Evolutionary conservation across 192 early-diverging fungal species (phyloP).

Genomic region (Coemansia sp.): DNA sequence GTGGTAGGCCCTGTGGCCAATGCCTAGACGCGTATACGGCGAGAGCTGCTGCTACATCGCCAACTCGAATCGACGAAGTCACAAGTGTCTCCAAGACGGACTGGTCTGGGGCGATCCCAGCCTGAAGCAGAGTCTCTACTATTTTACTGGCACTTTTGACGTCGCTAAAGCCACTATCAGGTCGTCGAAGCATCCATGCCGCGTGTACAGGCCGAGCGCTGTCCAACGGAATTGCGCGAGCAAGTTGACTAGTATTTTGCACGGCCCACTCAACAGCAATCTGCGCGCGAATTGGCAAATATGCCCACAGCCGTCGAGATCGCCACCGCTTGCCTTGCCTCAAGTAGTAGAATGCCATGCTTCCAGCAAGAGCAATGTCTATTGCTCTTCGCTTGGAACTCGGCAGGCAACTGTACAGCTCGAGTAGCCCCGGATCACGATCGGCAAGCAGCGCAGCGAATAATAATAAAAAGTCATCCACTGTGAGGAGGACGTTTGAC

Average conservation of each 20-base stretch:
- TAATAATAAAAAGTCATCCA: conserved; percentile 1
- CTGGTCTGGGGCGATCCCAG: conserved; percentile 10
- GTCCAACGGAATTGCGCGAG: background rate
- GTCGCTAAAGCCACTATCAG: conserved; percentile 4
- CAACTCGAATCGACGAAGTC: conserved; percentile 14
- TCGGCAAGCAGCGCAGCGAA: conserved; percentile 27
- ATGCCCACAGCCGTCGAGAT: background rate
- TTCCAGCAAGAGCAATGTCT: conserved; percentile 10
- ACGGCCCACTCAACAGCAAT: background rate
- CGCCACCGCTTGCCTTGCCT: background rate
- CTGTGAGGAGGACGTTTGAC: background rate
- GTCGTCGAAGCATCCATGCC: conserved; percentile 34
- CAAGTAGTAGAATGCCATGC: conserved; percentile 7
- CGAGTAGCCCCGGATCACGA: conserved; percentile 4
- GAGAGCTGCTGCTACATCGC: background rate
- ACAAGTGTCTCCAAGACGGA: conserved; percentile 11
- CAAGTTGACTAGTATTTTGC: background rate
- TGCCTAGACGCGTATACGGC: conserved; percentile 16
- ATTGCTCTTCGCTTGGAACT: background rate
- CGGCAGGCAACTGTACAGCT: conserved; percentile 7
- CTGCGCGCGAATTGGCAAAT: background rate
- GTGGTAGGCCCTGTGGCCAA: background rate
- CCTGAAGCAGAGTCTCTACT: background rate
- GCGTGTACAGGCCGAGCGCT: background rate
- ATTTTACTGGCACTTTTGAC: background rate